These are phyloP conservation scores for Pseudocercospora eumusae DNA, from an alignment of 2,329 filamentous ascomycete genomes.

Conservation along the genomic window DNA sequence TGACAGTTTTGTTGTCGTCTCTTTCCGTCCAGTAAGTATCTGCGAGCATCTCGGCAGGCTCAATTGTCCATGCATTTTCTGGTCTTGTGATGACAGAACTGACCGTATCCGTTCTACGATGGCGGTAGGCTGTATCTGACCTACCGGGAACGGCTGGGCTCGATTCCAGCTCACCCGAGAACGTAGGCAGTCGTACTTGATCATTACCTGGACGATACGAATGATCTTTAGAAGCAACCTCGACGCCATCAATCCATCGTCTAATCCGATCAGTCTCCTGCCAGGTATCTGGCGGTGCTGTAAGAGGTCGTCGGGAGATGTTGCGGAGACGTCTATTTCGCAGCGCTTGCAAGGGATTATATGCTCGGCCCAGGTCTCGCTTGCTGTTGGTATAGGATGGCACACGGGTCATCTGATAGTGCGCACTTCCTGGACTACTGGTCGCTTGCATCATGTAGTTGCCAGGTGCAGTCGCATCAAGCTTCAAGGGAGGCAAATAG, in stretches of 20 bases:
- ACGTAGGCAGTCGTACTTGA: constrained; percentile 34
- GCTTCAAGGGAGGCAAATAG: constrained; percentile 71
- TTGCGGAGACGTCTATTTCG: constrained; percentile 84
- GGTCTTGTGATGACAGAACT: constrained; percentile 66
- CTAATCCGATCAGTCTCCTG: constrained; percentile 70
- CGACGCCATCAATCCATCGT: constrained; percentile 74
- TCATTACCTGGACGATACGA: constrained; percentile 43
- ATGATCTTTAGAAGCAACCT: constrained; percentile 46
- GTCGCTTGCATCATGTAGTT: constrained; percentile 45
- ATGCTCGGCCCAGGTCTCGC: constrained; percentile 64
- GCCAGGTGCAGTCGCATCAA: constrained; percentile 45
- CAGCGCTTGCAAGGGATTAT: constrained; percentile 91
- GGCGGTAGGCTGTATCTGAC: constrained; percentile 26
- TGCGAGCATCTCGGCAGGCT: constrained; percentile 81
- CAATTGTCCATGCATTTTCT: constrained; percentile 80
- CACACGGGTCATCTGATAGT: constrained; percentile 44
- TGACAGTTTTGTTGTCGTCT: constrained; percentile 72
- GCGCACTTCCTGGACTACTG: constrained; percentile 46
- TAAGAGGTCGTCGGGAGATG: constrained; percentile 71
- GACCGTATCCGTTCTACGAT: constrained; percentile 45
- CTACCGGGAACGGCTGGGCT: constrained; percentile 17
- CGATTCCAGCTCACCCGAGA: constrained; percentile 33
- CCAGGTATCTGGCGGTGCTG: constrained; percentile 76
- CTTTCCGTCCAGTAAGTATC: constrained; percentile 91
- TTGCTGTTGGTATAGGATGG: constrained; percentile 42